Evolutionary conservation across 768 basidiomycete species (phyloP), one percentile per base, ranked within the genome.

Genomic region (Auricularia sp.): DNA sequence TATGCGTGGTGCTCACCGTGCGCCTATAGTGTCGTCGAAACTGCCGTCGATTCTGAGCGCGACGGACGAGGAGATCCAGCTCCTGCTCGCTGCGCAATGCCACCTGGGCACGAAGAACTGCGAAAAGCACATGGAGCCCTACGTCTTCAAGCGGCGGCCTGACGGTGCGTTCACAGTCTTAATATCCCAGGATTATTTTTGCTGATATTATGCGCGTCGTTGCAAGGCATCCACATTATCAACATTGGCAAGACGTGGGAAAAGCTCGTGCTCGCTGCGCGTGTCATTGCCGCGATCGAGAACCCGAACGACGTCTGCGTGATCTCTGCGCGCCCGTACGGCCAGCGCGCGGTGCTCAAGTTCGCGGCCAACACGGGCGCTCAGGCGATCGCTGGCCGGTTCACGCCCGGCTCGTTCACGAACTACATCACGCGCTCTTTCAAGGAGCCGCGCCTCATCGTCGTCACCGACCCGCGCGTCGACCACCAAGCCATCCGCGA

Each of bases 191-290:
- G 39, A 42, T 42, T 42, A 42, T 42, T 62, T 13, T 18, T 7
- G 13, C 34, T 34, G 29, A 54, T 62, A 64, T 63, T 65, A 64
- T 54, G 65, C 68, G 39, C 67, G 61, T 63, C 37, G 29, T 18
- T 63, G 29, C 77, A 97, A 29, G 95, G 95, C 70, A 92, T 98
- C 78, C 89, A 99, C 81, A 81, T 99, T 74, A 78, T 98, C 72
- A 97, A 98, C 87, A 90, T 98, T 70, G 97, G 97, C 74, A 99
- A 98, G 85, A 99, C 96, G 69, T 98, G 95, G 95, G 96, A 98
- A 80, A 99, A 99, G 79, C 85, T 99, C 69, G 94, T 98, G 69
- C 84, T 99, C 72, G 97, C 97, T 66, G 97, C 97, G 68, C 93
- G 97, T 76, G 85, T 98, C 73, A 95, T 98, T 72, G 95, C 95